phyloP scores from a whole-genome alignment of 768 basidiomycete species.

The Lentinula boryana region DNA sequence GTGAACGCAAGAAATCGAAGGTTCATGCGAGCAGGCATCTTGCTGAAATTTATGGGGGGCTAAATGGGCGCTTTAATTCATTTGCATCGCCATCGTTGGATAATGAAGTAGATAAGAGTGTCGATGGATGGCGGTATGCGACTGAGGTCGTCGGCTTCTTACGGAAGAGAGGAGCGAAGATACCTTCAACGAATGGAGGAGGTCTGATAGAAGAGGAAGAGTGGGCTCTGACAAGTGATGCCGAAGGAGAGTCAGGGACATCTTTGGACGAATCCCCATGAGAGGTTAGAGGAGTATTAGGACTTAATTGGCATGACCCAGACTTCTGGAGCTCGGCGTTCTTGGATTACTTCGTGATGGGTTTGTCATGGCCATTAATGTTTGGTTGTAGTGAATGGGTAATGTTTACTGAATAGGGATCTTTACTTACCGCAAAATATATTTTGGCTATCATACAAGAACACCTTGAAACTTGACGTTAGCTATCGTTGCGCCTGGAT shows the following conservation, averaged over 20 bases:
- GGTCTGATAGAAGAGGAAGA: constrained; percentile 41
- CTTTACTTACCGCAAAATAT: constrained; percentile 9
- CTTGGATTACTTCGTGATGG: too few species aligned
- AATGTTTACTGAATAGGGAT: too few species aligned
- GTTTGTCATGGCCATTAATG: too few species aligned
- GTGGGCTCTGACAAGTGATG: constrained; percentile 70
- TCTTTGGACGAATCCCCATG: constrained; percentile 11
- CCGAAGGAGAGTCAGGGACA: constrained; percentile 28
- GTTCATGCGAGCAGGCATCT: constrained; percentile 36
- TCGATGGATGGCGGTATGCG: constrained; percentile 53
- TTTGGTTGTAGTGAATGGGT: too few species aligned
- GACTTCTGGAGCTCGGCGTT: too few species aligned
- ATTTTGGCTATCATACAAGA: neutral
- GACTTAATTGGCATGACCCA: too few species aligned
- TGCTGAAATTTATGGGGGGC: constrained; percentile 43
- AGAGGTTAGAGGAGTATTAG: neutral
- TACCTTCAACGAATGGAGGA: constrained; percentile 37
- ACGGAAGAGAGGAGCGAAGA: constrained; percentile 64
- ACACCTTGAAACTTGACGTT: too few species aligned
- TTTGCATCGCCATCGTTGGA: neutral
- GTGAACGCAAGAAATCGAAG: constrained; percentile 32
- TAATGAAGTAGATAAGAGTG: neutral
- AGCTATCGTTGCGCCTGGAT: too few species aligned
- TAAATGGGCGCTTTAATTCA: neutral
- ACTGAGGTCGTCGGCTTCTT: constrained; percentile 72